A percentile compares a stretch with the other conserved stretches of the same genome.
Conservation (phyloP, 371 early-diverging fungal species). For the Mucor saturninus region DNA sequence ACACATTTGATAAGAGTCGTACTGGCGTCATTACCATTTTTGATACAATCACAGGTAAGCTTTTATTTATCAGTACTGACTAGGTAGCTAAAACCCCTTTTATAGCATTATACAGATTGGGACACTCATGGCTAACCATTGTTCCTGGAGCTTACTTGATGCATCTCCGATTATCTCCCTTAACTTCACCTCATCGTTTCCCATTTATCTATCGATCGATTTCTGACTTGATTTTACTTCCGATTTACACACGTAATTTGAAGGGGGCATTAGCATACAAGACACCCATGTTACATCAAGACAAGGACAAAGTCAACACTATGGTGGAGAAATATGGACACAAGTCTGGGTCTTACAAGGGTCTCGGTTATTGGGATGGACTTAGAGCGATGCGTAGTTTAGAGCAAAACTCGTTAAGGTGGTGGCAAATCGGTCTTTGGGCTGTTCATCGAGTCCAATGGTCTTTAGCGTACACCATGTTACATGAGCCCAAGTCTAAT, state of each 20-base stretch:
- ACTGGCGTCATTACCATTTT: constrained; percentile 41
- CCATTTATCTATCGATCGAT: constrained; percentile 50
- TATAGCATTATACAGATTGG: constrained; percentile 42
- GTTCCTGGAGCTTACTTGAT: constrained; percentile 43
- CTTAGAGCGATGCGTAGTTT: constrained; percentile 35
- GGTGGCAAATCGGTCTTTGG: constrained; percentile 46
- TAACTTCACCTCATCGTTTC: constrained; percentile 48
- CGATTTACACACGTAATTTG: constrained; percentile 44
- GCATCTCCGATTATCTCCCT: constrained; percentile 46
- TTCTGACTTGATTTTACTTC: constrained; percentile 40
- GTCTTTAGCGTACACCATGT: constrained; percentile 47
- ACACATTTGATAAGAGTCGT: constrained; percentile 31
- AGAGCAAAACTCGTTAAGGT: constrained; percentile 29
- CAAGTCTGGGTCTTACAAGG: constrained; percentile 13
- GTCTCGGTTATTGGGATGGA: constrained; percentile 47
- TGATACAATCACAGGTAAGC: constrained; percentile 30
- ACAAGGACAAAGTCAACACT: constrained; percentile 18
- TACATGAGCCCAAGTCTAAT: constrained; percentile 46
- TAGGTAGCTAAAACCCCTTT: background rate
- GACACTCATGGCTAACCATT: constrained; percentile 44
- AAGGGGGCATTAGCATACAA: constrained; percentile 27
- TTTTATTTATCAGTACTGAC: background rate
- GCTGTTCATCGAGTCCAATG: constrained; percentile 45
- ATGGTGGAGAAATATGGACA: constrained; percentile 35
- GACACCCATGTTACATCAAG: constrained; percentile 30